Evolutionary conservation across 306 rosid species (phyloP), one percentile per base, ranked within the genome.

Genomic region (Lupinus albus): DNA sequence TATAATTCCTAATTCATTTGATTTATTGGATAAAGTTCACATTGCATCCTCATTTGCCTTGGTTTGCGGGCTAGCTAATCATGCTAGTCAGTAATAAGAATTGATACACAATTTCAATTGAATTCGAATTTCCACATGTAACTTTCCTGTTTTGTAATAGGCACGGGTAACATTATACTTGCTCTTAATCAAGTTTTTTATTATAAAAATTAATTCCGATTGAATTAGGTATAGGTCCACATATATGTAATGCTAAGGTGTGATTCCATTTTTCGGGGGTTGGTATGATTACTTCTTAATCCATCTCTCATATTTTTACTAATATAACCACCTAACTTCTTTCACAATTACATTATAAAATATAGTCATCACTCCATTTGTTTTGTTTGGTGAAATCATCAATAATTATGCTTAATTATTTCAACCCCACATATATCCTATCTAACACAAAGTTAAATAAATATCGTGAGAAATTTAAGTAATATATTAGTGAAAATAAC

Each of bases 31-130:
- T 35, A 61, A 47, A 7, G 28, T 6, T 17, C 52, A 14, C 68
- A 76, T 12, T 47, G 51, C 70, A 67, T 38, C 53, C 53, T 56
- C 8, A 4, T 9, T 67, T 25, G 2, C 68, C 66, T 3, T 28
- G 45, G 46, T 7, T 39, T 28, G 61, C 50, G 67, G 73, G 18
- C 30, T 25, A 25, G 18, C 30, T 25, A 25, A 35, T 66, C 11
- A 36, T n/a, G 17, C 30, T 30, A 6, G 68, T 71, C 68, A 71
- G 47, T 33, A 57, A n/a, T 32, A 20, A 3, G 45, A 33, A 14
- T 57, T 33, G 45, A 14, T 30, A 54, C 61, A 54, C 39, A 11
- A 30, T 44, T 57, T 41, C 49, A 59, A 59, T 45, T 18, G 16
- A 71, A 17, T 71, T 48, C n/a, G n/a, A n/a, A n/a, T n/a, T n/a